A percentile compares a stretch with the other conserved stretches of the same genome.
Evolutionary conservation across 2,329 filamentous ascomycete species (phyloP).

Genomic region (Alternaria rosae): DNA sequence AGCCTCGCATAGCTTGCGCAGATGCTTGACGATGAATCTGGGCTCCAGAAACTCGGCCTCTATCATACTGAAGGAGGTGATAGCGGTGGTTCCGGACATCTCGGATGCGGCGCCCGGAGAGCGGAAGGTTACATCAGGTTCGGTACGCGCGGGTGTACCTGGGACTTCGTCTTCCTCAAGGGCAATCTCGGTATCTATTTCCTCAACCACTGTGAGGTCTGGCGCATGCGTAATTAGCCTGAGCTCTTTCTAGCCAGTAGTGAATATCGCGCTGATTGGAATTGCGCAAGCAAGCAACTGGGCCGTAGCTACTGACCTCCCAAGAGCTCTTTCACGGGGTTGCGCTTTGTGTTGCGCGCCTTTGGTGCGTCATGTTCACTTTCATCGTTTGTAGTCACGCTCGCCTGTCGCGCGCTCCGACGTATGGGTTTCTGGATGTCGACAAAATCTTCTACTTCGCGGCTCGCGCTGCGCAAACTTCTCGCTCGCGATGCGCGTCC

Average conservation of each 20-base stretch:
- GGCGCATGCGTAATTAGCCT: slow-evolving; percentile 17
- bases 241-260: not conserved
- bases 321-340: slow-evolving; percentile 29
- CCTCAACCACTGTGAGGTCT: slow-evolving; percentile 48
- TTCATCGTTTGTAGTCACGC: slow-evolving; percentile 37
- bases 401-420: slow-evolving; percentile 39
- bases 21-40: slow-evolving; percentile 51
- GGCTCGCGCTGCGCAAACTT: slow-evolving; percentile 51
- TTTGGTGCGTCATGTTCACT: slow-evolving; percentile 26
- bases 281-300: not conserved
- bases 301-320: slow-evolving; percentile 37
- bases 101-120: slow-evolving; percentile 51
- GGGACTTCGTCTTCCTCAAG: slow-evolving; percentile 26
- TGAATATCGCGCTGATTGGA: not conserved
- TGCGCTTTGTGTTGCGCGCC: slow-evolving; percentile 30
- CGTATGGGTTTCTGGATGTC: slow-evolving; percentile 30
- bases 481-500: slow-evolving; percentile 39
- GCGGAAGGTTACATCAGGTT: slow-evolving; percentile 23
- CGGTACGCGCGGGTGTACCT: slow-evolving; percentile 29
- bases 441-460: slow-evolving; percentile 39
- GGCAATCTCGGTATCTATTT: slow-evolving; percentile 34
- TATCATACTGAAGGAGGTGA: slow-evolving; percentile 55
- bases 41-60: slow-evolving; percentile 53
- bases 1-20: slow-evolving; percentile 48
- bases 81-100: slow-evolving; percentile 58